Evolutionary conservation across 2,329 filamentous ascomycete species (phyloP), one percentile per base, ranked within the genome.

Genomic region (Alternaria rosae): DNA sequence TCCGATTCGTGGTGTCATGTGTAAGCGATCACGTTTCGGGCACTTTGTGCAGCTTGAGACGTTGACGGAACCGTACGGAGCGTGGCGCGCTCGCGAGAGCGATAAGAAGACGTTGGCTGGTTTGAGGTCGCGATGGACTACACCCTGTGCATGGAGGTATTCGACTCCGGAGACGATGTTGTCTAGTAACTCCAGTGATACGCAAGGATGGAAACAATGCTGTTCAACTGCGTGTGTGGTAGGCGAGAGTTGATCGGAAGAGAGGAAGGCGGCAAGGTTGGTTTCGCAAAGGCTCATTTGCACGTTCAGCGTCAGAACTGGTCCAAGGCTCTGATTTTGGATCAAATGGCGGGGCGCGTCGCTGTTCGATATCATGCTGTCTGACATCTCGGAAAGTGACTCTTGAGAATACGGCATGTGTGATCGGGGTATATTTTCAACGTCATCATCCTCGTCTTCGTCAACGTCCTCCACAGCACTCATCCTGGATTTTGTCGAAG

Each of bases 101-200:
- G 85, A 86, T 0, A 91, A 79, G 75, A 91, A 90, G 26, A 91
- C 86, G 66, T 91, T 91, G 4, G 85, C 87, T 0, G 89, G 89
- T 69, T 91, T 91, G 21, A 91, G 80, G 70, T 91, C 89, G 10
- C 89, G 86, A 69, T 91, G 89, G 0, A 90, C 83, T 50, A 91
- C 85, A 6, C 83, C 82, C 61, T 87, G 82, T 0, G 81, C 78
- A 68, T 91, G 89, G 2, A 91, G 81, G 68, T 91, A 91, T 59
- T 88, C 84, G 4, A 91, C 84, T 2, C 89, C 89, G 9, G 88
- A 85, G 2, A 90, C 77, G 28, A 91, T 85, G 2, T 84, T 83
- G 12, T 85, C 76, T n/a, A 91, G 80, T 1, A 91, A 79, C 30
- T 82, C 81, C 3, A 90, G 71, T 0, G 88, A 86, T 0, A 87